These are phyloP conservation scores for Discostella stelligeroides DNA, from an alignment of 108 stramenopile species.

Conservation along the genomic window DNA sequence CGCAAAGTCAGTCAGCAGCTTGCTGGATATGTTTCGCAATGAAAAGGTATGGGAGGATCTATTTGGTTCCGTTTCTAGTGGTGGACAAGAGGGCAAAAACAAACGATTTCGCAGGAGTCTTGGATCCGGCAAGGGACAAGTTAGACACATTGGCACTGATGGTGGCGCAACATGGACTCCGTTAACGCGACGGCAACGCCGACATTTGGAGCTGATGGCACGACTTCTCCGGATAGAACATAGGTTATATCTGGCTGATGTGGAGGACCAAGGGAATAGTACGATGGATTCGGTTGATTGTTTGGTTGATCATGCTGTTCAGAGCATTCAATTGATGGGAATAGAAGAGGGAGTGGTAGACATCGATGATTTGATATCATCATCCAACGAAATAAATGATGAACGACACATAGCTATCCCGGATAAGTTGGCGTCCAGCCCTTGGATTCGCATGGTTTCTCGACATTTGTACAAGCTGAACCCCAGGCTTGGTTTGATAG, in stretches of 20 bases:
- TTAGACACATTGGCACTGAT: slow-evolving; percentile 21
- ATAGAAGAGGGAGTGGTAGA: slow-evolving; percentile 41
- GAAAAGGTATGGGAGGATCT: slow-evolving; percentile 65
- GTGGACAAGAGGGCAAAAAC: slow-evolving; percentile 41
- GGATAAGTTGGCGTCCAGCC: slow-evolving; percentile 38
- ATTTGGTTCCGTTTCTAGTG: slow-evolving; percentile 27
- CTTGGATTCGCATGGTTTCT: slow-evolving; percentile 43
- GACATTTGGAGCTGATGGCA: slow-evolving; percentile 68
- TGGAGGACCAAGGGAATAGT: slow-evolving; percentile 44
- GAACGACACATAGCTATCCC: slow-evolving; percentile 10
- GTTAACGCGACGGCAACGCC: slow-evolving; percentile 55
- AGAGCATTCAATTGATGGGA: slow-evolving; percentile 13
- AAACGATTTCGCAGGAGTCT: slow-evolving; percentile 14
- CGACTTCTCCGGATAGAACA: slow-evolving; percentile 70
- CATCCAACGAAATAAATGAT: slow-evolving; percentile 3
- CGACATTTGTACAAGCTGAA: slow-evolving; percentile 47
- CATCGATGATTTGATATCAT: slow-evolving; percentile 5
- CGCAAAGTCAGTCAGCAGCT: slow-evolving; percentile 14
- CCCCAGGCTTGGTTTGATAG: slow-evolving; percentile 33
- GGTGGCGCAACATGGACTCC: slow-evolving; percentile 41
- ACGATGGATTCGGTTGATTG: slow-evolving; percentile 33
- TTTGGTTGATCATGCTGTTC: slow-evolving; percentile 24
- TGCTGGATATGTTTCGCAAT: slow-evolving; percentile 32
- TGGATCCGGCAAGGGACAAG: slow-evolving; percentile 18
- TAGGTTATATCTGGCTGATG: slow-evolving; percentile 57